Base-by-base conservation (phyloP, 1,284 basidiomycete species). In the Ceratobasidium sp. region DNA sequence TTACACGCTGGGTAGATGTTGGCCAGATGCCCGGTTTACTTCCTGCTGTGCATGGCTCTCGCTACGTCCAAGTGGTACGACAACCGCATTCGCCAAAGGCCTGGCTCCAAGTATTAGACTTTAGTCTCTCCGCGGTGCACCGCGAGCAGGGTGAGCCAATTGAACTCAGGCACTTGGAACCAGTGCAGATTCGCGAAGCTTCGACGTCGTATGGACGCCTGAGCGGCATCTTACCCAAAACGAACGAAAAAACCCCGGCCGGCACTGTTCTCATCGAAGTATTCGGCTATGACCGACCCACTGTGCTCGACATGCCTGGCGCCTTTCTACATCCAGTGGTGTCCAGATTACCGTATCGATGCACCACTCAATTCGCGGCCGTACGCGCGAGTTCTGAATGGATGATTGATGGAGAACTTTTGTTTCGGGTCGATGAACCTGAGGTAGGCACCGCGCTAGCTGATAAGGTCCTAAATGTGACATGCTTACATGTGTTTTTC, bases 291-390 rank as follows among this genome's bases (percentile, higher is more conserved):
- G 65, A 69, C 36, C 53, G 53, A 34, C 65, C 65, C 39, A 69
- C 65, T 30, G 43, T 58, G 5, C 52, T 69, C 28, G 65, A 69
- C 23, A 58, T 69, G n/a, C 65, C 65, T 3, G 65, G 65, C n/a
- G 65, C 65, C 3, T 69, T 69, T 26, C 52, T 58, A 2, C 53
- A 69, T 48, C 36, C 26, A 32, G 53, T 69, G 16, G 50, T 58
- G 23, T 69, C 65, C n/a, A 57, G 65, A 48, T 43, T 69, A 23
- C 65, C 65, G 16, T 69, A 69, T 43, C 65, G 65, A 50, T 69
- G 52, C 43, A 41, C 39, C 43, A 69, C 65, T 18, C 65, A 23
- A 34, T 18, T 46, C 18, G 43, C 32, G 5, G 34, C 52, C 28
- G n/a, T 21, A 4, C 34, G 32, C 18, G 50, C 65, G 36, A 45